A percentile compares a stretch with the other conserved stretches of the same genome.
Conservation (phyloP, 805 yeast genomes). For the Lipomyces spencermartinsiae region DNA sequence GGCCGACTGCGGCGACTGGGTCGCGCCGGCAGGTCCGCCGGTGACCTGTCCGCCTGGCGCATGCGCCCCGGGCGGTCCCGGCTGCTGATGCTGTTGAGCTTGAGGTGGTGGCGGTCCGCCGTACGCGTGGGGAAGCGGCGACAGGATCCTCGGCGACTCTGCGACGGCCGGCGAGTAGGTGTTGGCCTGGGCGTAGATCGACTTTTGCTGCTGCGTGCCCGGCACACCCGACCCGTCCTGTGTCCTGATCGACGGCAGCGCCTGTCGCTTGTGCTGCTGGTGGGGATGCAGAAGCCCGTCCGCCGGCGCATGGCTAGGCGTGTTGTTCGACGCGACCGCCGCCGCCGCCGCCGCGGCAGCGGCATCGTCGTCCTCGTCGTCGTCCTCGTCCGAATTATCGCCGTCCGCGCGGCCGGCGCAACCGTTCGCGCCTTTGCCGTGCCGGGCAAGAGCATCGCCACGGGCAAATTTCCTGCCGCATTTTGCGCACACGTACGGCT, state of each 20-base stretch:
- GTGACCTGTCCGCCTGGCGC: not conserved
- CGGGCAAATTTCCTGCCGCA: slow-evolving; percentile 75
- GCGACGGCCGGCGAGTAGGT: slow-evolving; percentile 19
- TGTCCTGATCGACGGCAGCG: slow-evolving; percentile 31
- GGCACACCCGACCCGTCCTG: slow-evolving; percentile 6
- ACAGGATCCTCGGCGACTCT: slow-evolving; percentile 31
- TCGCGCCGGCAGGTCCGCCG: slow-evolving; percentile 5
- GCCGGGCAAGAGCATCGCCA: slow-evolving; percentile 77
- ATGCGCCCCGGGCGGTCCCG: slow-evolving; percentile 4
- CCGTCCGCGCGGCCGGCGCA: slow-evolving; percentile 42
- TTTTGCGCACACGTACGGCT: slow-evolving; percentile 64
- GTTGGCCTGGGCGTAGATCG: slow-evolving; percentile 12
- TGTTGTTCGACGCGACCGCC: slow-evolving; percentile 17
- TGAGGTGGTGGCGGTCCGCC: slow-evolving; percentile 21
- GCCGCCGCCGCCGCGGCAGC: slow-evolving; percentile 9
- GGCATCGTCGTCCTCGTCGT: slow-evolving; percentile 24
- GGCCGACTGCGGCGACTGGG: slow-evolving; percentile 17
- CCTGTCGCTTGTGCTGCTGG: slow-evolving; percentile 20
- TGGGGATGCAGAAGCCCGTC: slow-evolving; percentile 6
- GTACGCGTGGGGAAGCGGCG: slow-evolving; percentile 36
- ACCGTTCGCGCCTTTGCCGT: slow-evolving; percentile 55
- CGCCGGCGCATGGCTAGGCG: slow-evolving; percentile 14
- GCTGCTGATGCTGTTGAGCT: slow-evolving; percentile 20
- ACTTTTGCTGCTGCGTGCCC: slow-evolving; percentile 8
- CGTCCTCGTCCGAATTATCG: slow-evolving; percentile 29